A percentile compares a stretch with the other conserved stretches of the same genome.
These are phyloP conservation scores for Acorus calamus DNA, from an alignment of 106 monocot genomes.

Conservation along the genomic window DNA sequence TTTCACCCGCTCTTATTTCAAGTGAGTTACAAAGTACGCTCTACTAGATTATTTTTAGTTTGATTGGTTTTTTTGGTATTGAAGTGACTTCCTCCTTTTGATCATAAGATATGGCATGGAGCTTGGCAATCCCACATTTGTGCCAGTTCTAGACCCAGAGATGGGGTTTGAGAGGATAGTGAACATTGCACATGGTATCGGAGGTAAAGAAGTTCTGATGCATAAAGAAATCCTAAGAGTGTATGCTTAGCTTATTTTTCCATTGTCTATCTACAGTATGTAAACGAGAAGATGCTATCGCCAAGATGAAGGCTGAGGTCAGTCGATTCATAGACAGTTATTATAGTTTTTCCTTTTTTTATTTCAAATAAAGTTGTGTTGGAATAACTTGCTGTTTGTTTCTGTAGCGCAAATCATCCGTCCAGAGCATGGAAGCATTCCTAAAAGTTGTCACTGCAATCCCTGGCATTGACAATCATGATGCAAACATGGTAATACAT, in stretches of 20 bases:
- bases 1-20: conserved; percentile 62
- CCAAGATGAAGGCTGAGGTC: conserved; percentile 66
- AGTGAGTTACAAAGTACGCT: conserved; percentile 23
- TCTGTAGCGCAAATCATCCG: conserved; percentile 39
- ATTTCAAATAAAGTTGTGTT: too few relatives aligned
- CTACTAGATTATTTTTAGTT: not conserved
- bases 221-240: too few relatives aligned
- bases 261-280: conserved; percentile 25
- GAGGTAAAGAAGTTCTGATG: conserved; percentile 23
- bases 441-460: conserved; percentile 49
- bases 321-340: not conserved
- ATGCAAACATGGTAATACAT: conserved; percentile 51
- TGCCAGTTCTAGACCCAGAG: conserved; percentile 59
- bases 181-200: conserved; percentile 61
- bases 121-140: conserved; percentile 46
- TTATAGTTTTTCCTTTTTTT: too few relatives aligned
- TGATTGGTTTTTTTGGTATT: not conserved
- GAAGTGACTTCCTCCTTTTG: not conserved
- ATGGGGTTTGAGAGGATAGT: conserved; percentile 89
- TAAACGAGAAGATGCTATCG: conserved; percentile 41
- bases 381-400: not conserved
- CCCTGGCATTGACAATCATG: conserved; percentile 66
- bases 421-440: conserved; percentile 44
- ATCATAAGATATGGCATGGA: conserved; percentile 28
- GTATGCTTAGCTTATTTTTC: too few relatives aligned